Percentiles rank a stretch among this genome's conserved stretches.
Conservation (phyloP, 176 grass and related monocot genomes). For the Cenchrus purpureus region DNA sequence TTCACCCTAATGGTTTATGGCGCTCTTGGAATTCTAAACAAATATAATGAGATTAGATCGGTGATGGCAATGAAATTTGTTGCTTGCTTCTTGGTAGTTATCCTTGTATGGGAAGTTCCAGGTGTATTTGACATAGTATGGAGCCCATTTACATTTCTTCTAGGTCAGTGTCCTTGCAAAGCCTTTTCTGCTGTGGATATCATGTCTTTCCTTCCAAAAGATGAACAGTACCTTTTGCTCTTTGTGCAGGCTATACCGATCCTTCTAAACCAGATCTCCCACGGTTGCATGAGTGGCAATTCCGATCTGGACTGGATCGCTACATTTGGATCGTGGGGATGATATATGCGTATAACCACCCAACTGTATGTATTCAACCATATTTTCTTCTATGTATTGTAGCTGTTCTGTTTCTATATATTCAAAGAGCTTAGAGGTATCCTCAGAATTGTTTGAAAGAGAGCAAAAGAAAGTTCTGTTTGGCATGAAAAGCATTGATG, state of each 20-base stretch:
- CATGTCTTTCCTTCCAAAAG: constrained; percentile 18
- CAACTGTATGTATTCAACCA: constrained; percentile 65
- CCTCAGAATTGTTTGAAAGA: background rate
- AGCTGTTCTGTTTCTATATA: constrained; percentile 20
- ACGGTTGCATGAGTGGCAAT: constrained; percentile 91
- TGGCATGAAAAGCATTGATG: constrained; percentile 29
- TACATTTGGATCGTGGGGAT: constrained; percentile 99
- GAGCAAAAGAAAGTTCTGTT: background rate
- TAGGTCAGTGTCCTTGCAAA: constrained; percentile 57
- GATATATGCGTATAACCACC: constrained; percentile 99
- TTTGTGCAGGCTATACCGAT: constrained; percentile 74
- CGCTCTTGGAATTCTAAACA: constrained; percentile 92
- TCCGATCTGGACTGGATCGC: constrained; percentile 95
- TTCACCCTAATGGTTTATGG: constrained; percentile 99
- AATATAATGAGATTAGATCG: constrained; percentile 83
- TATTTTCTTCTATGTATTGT: constrained; percentile 37
- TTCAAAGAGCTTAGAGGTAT: constrained; percentile 19
- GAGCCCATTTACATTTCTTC: constrained; percentile 87
- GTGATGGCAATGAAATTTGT: constrained; percentile 87
- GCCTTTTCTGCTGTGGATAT: constrained; percentile 27
- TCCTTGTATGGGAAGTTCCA: constrained; percentile 95
- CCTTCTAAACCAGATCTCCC: constrained; percentile 88
- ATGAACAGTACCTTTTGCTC: constrained; percentile 24
- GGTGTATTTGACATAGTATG: constrained; percentile 84
- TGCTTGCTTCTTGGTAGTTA: constrained; percentile 83